phyloP scores from a whole-genome alignment of 2,329 filamentous ascomycete species.

The Fusarium coffeatum region DNA sequence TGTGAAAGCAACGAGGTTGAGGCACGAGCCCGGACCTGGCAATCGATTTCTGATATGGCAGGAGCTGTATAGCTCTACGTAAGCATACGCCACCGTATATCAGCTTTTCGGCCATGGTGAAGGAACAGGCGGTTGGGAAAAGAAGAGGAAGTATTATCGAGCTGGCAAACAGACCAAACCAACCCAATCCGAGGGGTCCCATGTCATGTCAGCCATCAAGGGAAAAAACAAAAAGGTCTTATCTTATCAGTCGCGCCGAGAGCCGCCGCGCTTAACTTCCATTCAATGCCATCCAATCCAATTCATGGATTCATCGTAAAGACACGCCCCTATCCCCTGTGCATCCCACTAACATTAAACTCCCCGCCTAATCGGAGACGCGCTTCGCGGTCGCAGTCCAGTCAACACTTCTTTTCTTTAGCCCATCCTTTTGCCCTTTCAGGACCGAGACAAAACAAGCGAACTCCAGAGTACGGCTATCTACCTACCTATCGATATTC shows the following conservation, averaged over 20 bases:
- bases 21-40: conserved; percentile 16
- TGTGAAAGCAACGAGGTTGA: conserved; percentile 19
- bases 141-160: neutral
- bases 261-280: conserved; percentile 15
- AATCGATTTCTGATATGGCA: conserved; percentile 18
- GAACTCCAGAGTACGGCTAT: neutral
- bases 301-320: conserved; percentile 1
- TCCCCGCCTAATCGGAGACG: conserved; percentile 39
- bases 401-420: conserved; percentile 27
- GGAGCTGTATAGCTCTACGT: conserved; percentile 40
- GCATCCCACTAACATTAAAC: conserved; percentile 2
- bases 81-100: conserved; percentile 46
- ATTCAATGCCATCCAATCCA: neutral
- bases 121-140: neutral
- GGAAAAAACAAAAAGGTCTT: conserved; percentile 22
- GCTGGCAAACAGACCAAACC: neutral
- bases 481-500: neutral
- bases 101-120: conserved; percentile 46
- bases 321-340: conserved; percentile 28
- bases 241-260: conserved; percentile 42
- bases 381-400: conserved; percentile 42
- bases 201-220: neutral
- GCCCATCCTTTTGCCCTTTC: neutral
- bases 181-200: neutral
- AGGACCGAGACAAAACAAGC: conserved; percentile 24